A percentile compares a stretch with the other conserved stretches of the same genome.
Evolutionary conservation across 164 flowering plant genomes (phyloP).

Genomic region (Magnolia kwangsiensis): DNA sequence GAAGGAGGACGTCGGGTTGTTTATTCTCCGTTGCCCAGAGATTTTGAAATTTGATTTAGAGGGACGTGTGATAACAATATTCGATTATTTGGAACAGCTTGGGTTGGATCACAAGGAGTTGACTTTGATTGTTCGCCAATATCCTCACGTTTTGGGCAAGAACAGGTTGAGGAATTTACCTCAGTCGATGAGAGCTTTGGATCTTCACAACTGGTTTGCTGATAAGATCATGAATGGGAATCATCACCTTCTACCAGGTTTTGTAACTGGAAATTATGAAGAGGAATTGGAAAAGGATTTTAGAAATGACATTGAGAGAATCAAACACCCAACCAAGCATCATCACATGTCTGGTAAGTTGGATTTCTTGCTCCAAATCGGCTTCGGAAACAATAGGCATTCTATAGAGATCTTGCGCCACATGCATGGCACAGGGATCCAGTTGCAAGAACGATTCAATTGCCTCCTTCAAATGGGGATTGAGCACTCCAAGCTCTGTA

Average conservation of each 20-base stretch:
- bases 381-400: conserved; percentile 59
- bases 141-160: conserved; percentile 54
- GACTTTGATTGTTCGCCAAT: conserved; percentile 22
- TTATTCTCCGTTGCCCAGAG: conserved; percentile 47
- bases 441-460: conserved; percentile 54
- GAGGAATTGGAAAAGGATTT: conserved; percentile 36
- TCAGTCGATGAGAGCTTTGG: conserved; percentile 49
- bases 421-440: conserved; percentile 38
- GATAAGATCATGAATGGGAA: conserved; percentile 38
- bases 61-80: background rate
- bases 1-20: conserved; percentile 37
- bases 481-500: conserved; percentile 46
- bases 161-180: conserved; percentile 59
- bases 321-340: conserved; percentile 20
- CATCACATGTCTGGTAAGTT: conserved; percentile 39
- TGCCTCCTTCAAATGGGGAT: conserved; percentile 44
- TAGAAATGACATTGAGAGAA: conserved; percentile 28
- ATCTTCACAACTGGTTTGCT: conserved; percentile 57
- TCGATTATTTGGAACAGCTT: conserved; percentile 43
- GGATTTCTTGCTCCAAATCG: conserved; percentile 51
- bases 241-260: conserved; percentile 35
- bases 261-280: conserved; percentile 20
- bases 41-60: conserved; percentile 30
- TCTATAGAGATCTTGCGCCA: conserved; percentile 37
- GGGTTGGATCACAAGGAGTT: conserved; percentile 36